Evolutionary conservation across 495 filamentous ascomycete species (phyloP).

Genomic region (Sordaria brevicollis): DNA sequence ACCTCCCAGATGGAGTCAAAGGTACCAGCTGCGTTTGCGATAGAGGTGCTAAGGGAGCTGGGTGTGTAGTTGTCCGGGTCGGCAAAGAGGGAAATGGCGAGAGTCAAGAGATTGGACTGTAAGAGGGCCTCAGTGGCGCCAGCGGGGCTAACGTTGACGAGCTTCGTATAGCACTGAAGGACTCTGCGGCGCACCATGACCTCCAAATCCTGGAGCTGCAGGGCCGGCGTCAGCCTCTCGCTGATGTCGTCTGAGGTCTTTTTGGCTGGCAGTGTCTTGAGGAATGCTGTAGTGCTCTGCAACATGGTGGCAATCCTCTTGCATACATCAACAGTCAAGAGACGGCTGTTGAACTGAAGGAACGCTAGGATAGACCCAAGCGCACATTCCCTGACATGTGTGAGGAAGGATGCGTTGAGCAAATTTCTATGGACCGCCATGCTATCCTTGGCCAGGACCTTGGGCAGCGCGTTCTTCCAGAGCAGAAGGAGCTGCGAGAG

Average conservation of each 20-base stretch:
- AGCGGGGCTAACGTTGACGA: conserved; percentile 74
- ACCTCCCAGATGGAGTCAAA: conserved; percentile 95
- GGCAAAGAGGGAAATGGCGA: conserved; percentile 84
- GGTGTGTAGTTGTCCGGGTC: conserved; percentile 82
- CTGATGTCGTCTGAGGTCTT: conserved; percentile 83
- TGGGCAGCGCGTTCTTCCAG: conserved; percentile 96
- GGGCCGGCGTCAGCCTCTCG: conserved; percentile 71
- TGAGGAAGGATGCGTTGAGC: conserved; percentile 83
- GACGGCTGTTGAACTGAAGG: conserved; percentile 83
- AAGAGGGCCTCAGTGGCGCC: conserved; percentile 74
- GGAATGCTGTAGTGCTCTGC: conserved; percentile 86
- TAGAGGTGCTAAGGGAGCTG: conserved; percentile 79
- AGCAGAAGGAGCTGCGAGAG: conserved; percentile 89
- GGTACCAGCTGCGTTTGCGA: conserved; percentile 78
- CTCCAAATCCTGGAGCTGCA: conserved; percentile 85
- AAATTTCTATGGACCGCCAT: conserved; percentile 60
- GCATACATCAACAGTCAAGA: conserved; percentile 91
- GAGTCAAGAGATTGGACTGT: conserved; percentile 87
- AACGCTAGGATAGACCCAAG: conserved; percentile 86
- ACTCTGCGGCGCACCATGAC: conserved; percentile 91
- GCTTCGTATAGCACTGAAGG: conserved; percentile 84
- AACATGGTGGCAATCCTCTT: conserved; percentile 86
- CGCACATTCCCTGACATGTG: conserved; percentile 92
- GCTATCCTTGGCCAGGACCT: conserved; percentile 84
- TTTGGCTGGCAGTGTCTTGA: conserved; percentile 69